A percentile compares a stretch with the other conserved stretches of the same genome.
These are phyloP conservation scores for Fusarium sp. DNA, from an alignment of 2,329 filamentous ascomycete genomes.

Conservation along the genomic window DNA sequence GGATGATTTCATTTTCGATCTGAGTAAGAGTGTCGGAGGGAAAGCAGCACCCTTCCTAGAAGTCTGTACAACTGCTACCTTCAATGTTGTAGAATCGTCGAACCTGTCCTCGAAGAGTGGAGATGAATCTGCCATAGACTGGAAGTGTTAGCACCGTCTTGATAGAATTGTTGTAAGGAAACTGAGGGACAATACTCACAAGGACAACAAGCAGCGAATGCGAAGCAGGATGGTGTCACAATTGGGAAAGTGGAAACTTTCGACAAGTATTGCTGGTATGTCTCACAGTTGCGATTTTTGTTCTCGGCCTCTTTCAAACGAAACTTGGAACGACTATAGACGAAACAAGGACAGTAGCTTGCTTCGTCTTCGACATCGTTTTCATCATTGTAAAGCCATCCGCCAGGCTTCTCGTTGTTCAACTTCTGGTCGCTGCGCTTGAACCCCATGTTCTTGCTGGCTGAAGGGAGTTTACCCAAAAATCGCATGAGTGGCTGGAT, in stretches of 20 bases:
- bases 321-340: slow-evolving; percentile 19
- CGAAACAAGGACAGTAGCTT: slow-evolving; percentile 21
- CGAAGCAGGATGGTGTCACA: slow-evolving; percentile 10
- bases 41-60: slow-evolving; percentile 47
- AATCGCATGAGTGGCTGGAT: no score
- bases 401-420: not conserved
- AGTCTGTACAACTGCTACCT: slow-evolving; percentile 48
- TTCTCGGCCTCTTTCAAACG: slow-evolving; percentile 3
- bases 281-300: slow-evolving; percentile 9
- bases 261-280: slow-evolving; percentile 4
- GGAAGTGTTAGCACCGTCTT: slow-evolving; percentile 1
- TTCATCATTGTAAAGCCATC: slow-evolving; percentile 10
- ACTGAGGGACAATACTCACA: slow-evolving; percentile 38
- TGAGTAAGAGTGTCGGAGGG: slow-evolving; percentile 50
- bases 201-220: slow-evolving; percentile 45
- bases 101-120: slow-evolving; percentile 51
- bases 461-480: no score
- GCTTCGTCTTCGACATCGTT: not conserved
- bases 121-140: slow-evolving; percentile 54
- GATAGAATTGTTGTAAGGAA: not conserved
- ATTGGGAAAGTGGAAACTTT: slow-evolving; percentile 1
- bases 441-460: no score
- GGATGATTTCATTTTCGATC: slow-evolving; percentile 54
- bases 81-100: slow-evolving; percentile 55
- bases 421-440: no score